Evolutionary conservation across 352 stramenopile species (phyloP).

Genomic region (Globisporangium canariense): DNA sequence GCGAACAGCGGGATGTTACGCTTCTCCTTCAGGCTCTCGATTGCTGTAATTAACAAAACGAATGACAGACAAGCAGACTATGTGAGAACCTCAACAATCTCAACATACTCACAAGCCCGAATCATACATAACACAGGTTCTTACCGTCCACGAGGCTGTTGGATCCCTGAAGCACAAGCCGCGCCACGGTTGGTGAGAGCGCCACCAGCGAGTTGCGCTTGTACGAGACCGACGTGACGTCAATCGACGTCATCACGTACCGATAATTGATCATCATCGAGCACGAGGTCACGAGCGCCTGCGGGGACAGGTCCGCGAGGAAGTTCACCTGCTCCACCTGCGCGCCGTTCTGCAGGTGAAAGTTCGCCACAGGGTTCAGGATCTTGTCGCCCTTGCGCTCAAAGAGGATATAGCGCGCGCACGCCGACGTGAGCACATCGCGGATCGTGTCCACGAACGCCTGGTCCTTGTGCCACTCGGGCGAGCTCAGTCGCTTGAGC

Average conservation of each 20-base stretch:
- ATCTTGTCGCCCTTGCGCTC: constrained; percentile 76
- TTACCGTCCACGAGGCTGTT: constrained; percentile 68
- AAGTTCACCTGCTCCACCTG: constrained; percentile 88
- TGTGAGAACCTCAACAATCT: neutral
- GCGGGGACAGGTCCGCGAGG: constrained; percentile 53
- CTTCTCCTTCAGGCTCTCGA: constrained; percentile 35
- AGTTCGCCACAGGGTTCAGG: constrained; percentile 79
- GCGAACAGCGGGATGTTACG: constrained; percentile 73
- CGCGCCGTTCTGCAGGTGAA: constrained; percentile 81
- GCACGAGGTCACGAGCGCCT: constrained; percentile 40
- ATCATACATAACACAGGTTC: neutral
- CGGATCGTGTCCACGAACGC: constrained; percentile 46
- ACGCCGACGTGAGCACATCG: constrained; percentile 54
- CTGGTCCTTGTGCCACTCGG: constrained; percentile 45
- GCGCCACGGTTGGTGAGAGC: constrained; percentile 49
- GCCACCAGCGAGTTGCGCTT: constrained; percentile 68
- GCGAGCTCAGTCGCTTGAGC: constrained; percentile 44
- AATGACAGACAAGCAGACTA: constrained; percentile 4
- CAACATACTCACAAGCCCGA: neutral
- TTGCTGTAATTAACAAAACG: constrained; percentile 27
- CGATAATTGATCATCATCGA: constrained; percentile 89
- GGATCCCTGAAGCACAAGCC: constrained; percentile 47
- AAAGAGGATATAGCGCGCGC: constrained; percentile 78
- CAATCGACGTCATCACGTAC: constrained; percentile 81
- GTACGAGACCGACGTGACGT: constrained; percentile 77